phyloP scores from a whole-genome alignment of 257 asterid species.

The Gynochthodes officinalis region DNA sequence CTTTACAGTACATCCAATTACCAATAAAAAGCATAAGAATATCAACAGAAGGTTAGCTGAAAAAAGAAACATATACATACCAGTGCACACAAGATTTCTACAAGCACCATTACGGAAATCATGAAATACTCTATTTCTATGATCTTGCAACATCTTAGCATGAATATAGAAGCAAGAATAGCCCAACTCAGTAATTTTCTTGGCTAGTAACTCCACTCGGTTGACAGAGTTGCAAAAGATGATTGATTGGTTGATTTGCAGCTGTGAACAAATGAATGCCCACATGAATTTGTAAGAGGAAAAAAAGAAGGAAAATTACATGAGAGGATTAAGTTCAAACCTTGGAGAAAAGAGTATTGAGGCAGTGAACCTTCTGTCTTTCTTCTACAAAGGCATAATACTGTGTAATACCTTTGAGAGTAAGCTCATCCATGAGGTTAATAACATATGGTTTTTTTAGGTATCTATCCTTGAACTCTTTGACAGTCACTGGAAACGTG shows the following conservation, averaged over 20 bases:
- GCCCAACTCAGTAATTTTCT: constrained; percentile 80
- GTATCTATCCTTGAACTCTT: constrained; percentile 62
- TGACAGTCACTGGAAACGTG: constrained; percentile 77
- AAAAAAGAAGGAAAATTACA: neutral
- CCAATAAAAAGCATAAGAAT: neutral
- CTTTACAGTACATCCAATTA: neutral
- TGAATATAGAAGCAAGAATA: constrained; percentile 81
- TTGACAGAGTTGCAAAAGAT: constrained; percentile 81
- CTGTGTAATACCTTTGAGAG: constrained; percentile 77
- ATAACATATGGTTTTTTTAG: constrained; percentile 58
- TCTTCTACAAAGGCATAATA: constrained; percentile 82
- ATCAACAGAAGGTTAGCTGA: neutral
- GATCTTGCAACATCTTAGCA: constrained; percentile 84
- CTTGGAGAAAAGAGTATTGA: constrained; percentile 76
- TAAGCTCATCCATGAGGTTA: constrained; percentile 80
- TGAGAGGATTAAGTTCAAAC: constrained; percentile 24
- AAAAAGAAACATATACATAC: constrained; percentile 21
- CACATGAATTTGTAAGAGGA: constrained; percentile 1
- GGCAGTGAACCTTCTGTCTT: constrained; percentile 83
- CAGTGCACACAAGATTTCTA: constrained; percentile 81
- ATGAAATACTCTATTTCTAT: constrained; percentile 75
- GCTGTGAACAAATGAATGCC: constrained; percentile 38
- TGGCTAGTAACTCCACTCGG: constrained; percentile 74
- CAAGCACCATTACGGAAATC: constrained; percentile 86
- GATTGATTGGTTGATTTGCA: constrained; percentile 75